Percentiles rank a stretch among this genome's conserved stretches.
These are phyloP conservation scores for Dictyostelium citrinum DNA, from an alignment of 78 protist species.

Conservation along the genomic window DNA sequence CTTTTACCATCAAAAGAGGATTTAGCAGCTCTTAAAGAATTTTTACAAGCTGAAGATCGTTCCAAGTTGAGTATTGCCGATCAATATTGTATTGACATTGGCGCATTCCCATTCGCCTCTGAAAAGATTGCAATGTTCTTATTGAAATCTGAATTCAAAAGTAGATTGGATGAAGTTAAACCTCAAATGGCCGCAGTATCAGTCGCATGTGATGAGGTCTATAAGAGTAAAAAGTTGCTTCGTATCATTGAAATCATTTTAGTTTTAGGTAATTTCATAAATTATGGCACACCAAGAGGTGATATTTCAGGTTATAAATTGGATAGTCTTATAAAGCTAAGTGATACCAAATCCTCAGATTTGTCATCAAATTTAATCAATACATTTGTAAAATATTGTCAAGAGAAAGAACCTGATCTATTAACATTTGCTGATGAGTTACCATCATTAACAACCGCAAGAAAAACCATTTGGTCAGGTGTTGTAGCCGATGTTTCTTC, in stretches of 20 bases:
- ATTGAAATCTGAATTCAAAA: background rate
- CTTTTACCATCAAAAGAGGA: slow-evolving; percentile 59
- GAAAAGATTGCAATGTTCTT: slow-evolving; percentile 44
- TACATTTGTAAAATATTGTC: slow-evolving; percentile 38
- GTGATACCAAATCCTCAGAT: slow-evolving; percentile 69
- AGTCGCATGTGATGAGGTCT: slow-evolving; percentile 49
- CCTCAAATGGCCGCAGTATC: slow-evolving; percentile 59
- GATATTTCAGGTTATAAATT: slow-evolving; percentile 71
- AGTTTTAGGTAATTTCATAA: slow-evolving; percentile 73
- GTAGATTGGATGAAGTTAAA: slow-evolving; percentile 18
- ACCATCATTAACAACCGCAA: slow-evolving; percentile 35
- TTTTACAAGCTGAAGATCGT: slow-evolving; percentile 22
- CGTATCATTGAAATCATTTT: slow-evolving; percentile 62
- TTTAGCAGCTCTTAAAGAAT: slow-evolving; percentile 26
- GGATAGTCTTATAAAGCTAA: slow-evolving; percentile 37
- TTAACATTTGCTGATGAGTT: slow-evolving; percentile 62
- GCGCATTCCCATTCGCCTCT: slow-evolving; percentile 16
- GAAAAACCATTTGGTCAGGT: slow-evolving; percentile 59
- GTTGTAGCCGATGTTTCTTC: slow-evolving; percentile 27
- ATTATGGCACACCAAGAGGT: slow-evolving; percentile 76
- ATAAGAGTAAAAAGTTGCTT: background rate
- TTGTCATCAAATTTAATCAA: slow-evolving; percentile 47
- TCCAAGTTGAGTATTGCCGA: slow-evolving; percentile 45
- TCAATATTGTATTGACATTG: slow-evolving; percentile 63
- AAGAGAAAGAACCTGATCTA: slow-evolving; percentile 6